Base-by-base conservation (phyloP, 2,329 filamentous ascomycete genomes). In the Anisogramma anomala region DNA sequence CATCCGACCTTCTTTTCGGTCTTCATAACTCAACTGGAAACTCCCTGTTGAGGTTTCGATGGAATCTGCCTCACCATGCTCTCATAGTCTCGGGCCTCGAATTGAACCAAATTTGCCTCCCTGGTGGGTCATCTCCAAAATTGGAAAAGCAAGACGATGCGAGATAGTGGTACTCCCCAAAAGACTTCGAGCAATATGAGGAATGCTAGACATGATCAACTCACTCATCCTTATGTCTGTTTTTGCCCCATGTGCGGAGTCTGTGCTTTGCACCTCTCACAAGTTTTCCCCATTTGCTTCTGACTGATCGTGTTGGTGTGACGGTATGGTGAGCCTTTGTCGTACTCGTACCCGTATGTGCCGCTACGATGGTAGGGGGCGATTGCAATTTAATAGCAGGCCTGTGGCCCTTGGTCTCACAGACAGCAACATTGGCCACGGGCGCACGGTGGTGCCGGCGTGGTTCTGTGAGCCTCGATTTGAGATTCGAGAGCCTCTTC, bases 401-500 rank as follows among this genome's bases (percentile, higher is more conserved):
- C 7, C 13, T 30, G 26, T 19, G 26, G 19, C 25, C 18, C n/a
- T 11, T 33, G 4, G 20, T 22, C 5, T 20, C 37, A 30, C 26
- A 18, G n/a, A 8, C 30, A 7, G 19, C 27, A n/a, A 17, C 15
- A 9, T 27, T 41, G 6, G 17, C 17, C 7, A 20, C 14, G 4
- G 33, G 37, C 14, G 30, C 19, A 4, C 19, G 27, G 4, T 38
- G 45, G 18, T 37, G 46, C 23, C 46, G 27, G 6, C 50, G 43
- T 14, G 48, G 35, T 10, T 53, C 52, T 10, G 43, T 43, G 10
- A 55, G 41, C 4, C 49, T 49, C 6, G 44, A 42, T 11, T 46
- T 49, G 13, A 56, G 36, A 31, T 55, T 43, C 6, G 54, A 54
- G 15, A 56, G 36, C 1, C 51, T 46, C 17, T 48, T 54, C 27